These are phyloP conservation scores for Entomortierella beljakovae DNA, from an alignment of 192 early-diverging fungal genomes.

Conservation along the genomic window DNA sequence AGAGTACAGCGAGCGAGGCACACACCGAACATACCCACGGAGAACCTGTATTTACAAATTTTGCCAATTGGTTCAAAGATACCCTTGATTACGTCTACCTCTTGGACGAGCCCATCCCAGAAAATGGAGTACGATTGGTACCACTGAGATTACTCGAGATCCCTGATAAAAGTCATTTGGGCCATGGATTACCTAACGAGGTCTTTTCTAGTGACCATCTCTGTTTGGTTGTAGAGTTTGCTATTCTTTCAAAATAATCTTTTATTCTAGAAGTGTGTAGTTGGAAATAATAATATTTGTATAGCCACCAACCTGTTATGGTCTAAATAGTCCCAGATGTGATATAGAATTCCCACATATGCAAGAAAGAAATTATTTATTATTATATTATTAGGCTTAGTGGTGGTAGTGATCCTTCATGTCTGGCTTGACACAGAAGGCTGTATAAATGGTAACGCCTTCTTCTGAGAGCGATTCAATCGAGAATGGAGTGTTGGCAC, in stretches of 20 bases:
- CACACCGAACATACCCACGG: conserved; percentile 25
- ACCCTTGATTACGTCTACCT: conserved; percentile 49
- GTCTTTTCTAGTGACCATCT: conserved; percentile 53
- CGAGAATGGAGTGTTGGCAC: conserved; percentile 64
- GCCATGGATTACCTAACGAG: conserved; percentile 40
- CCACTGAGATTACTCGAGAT: conserved; percentile 43
- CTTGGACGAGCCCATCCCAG: conserved; percentile 25
- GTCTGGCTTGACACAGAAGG: conserved; percentile 53
- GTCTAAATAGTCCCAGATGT: too few relatives aligned
- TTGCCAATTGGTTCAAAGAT: conserved; percentile 53
- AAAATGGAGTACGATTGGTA: conserved; percentile 34
- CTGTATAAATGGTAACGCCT: conserved; percentile 60
- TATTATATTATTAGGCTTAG: not conserved
- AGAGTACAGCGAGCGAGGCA: conserved; percentile 27
- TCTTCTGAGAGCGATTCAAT: conserved; percentile 53
- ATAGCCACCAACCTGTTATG: too few relatives aligned
- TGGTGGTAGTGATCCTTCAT: conserved; percentile 52
- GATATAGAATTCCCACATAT: too few relatives aligned
- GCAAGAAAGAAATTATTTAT: too few relatives aligned
- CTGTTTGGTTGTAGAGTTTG: conserved; percentile 51
- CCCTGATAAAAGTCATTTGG: conserved; percentile 38
- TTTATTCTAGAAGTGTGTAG: too few relatives aligned
- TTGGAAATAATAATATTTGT: too few relatives aligned
- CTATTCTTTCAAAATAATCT: conserved; percentile 26
- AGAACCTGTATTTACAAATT: conserved; percentile 47